Percentiles rank a stretch among this genome's conserved stretches.
Conservation (phyloP, 768 basidiomycete species). For the Auriscalpium orientale region DNA sequence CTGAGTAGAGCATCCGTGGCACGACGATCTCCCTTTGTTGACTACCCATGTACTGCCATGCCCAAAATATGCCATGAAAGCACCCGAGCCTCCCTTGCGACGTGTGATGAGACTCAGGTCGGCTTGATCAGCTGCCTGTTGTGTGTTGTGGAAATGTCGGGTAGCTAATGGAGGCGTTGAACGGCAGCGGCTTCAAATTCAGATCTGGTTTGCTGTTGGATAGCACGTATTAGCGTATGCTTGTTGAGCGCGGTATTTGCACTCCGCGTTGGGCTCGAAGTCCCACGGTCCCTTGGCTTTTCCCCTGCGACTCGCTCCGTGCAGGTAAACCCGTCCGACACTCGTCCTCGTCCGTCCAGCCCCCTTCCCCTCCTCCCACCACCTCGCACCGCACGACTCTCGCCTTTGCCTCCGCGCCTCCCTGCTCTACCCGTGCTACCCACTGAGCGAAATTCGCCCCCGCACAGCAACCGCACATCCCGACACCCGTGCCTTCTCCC, state of each 20-base stretch:
- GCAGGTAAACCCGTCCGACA: background rate
- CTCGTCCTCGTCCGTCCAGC: background rate
- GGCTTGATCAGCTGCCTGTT: too few relatives aligned
- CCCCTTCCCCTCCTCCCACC: background rate
- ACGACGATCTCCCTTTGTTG: too few relatives aligned
- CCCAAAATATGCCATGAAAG: too few relatives aligned
- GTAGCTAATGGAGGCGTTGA: too few relatives aligned
- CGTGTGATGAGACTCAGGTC: too few relatives aligned
- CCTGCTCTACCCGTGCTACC: background rate
- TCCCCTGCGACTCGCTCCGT: background rate
- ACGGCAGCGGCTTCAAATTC: too few relatives aligned
- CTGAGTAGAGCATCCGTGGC: slow-evolving; percentile 2
- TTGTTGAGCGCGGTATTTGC: background rate
- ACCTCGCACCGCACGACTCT: background rate
- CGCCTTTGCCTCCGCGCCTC: background rate
- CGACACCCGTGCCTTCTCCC: background rate
- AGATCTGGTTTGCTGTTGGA: too few relatives aligned
- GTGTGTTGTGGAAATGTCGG: too few relatives aligned
- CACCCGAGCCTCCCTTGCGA: too few relatives aligned
- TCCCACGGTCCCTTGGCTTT: background rate
- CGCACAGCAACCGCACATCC: background rate
- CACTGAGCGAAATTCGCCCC: background rate
- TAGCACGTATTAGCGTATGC: too few relatives aligned
- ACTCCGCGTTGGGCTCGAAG: background rate
- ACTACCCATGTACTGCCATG: too few relatives aligned